Evolutionary conservation across 1,284 basidiomycete species (phyloP), one percentile per base, ranked within the genome.

Genomic region (Microbotryum violaceum): DNA sequence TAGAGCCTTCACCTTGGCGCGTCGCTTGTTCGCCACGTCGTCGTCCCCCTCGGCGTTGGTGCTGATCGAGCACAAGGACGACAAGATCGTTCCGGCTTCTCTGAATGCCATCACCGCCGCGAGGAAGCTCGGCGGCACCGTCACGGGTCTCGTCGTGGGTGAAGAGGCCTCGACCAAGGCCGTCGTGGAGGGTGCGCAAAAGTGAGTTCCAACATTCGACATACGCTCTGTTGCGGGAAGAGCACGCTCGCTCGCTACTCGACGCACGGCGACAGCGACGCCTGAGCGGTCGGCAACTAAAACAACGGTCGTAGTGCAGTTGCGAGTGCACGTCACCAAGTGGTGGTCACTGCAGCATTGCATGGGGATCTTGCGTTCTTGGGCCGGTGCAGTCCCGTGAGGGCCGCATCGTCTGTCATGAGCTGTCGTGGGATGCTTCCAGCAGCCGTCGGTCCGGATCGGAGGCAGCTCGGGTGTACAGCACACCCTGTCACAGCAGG

Each of bases 61-160:
- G 55, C 88, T 89, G 70, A 79, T 97, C 64, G 94, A 97, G 77
- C 91, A 97, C 76, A 84, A 83, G 62, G 81, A 83, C 57, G 91
- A 91, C 53, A 81, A 82, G 68, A 82, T 97, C 69, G 89, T 91
- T 66, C 82, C 90, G 6, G 85, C 84, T 10, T 87, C 88, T n/a
- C 81, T 96, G 61, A 89, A 87, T 42, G 93, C 94, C 45, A 77
- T 97, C 67, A 90, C 90, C 1, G 93, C 93, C 31, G 93, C 93
- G 2, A 79, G 83, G 67, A 81, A 87, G 70, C 81, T 98, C 14
- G 79, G 78, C 25, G 90, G 90, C 52, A 89, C 89, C 72, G 85
- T 97, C 49, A 88, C 90, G 49, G 93, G 87, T n/a, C 80, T 98
- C 49, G 79, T 98, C 44, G 80, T 91, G 16, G 91, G 91, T 23